Percentiles rank a stretch among this genome's conserved stretches.
Conservation (phyloP, 2,329 filamentous ascomycete species). For the Furcasterigmium sp. region DNA sequence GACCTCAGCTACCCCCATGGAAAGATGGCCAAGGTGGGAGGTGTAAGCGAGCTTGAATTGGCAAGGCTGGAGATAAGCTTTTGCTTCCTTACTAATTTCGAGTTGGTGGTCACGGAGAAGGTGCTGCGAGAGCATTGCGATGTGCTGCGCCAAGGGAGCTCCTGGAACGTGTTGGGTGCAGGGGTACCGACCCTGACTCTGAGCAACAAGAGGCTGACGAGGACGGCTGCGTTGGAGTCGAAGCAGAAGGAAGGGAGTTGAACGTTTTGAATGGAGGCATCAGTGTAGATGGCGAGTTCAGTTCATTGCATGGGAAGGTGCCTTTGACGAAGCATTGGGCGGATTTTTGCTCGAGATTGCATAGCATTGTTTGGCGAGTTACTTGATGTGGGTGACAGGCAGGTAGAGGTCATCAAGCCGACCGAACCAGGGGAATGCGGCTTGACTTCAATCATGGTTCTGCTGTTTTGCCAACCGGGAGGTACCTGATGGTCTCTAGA, state of each 20-base stretch:
- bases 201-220: constrained; percentile 8
- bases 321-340: too few relatives aligned
- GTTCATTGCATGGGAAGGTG: too few relatives aligned
- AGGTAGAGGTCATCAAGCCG: too few relatives aligned
- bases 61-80: constrained; percentile 84
- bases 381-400: too few relatives aligned
- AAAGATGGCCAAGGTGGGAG: constrained; percentile 81
- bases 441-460: too few relatives aligned
- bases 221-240: neutral
- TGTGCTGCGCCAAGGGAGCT: constrained; percentile 20
- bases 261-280: too few relatives aligned
- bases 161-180: constrained; percentile 6
- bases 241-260: constrained; percentile 5
- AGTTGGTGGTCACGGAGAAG: constrained; percentile 53
- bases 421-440: too few relatives aligned
- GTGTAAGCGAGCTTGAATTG: constrained; percentile 77
- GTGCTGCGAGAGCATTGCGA: constrained; percentile 26
- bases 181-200: constrained; percentile 21
- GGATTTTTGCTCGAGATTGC: too few relatives aligned
- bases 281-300: too few relatives aligned
- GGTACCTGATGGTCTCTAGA: too few relatives aligned
- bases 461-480: too few relatives aligned
- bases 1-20: constrained; percentile 83
- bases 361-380: too few relatives aligned
- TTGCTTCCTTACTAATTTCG: constrained; percentile 81